These are phyloP conservation scores for Colletotrichum chrysophilum DNA, from an alignment of 2,329 filamentous ascomycete species.

Conservation along the genomic window DNA sequence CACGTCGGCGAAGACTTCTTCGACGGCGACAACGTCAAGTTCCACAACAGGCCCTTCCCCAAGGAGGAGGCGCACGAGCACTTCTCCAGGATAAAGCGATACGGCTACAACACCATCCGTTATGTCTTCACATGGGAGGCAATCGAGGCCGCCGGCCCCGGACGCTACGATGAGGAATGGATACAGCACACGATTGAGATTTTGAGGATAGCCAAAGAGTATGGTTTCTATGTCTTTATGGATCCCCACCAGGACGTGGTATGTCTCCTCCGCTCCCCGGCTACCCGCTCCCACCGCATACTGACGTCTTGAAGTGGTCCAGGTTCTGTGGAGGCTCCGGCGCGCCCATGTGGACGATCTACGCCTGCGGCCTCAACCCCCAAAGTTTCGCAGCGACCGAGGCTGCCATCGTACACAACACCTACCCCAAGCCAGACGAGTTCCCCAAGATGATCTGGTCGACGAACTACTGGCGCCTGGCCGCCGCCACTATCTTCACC, in stretches of 20 bases:
- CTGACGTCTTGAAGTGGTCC: slow-evolving; percentile 72
- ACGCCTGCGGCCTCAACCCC: slow-evolving; percentile 91
- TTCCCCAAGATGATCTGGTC: slow-evolving; percentile 99
- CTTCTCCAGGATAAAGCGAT: slow-evolving; percentile 84
- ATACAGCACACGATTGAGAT: slow-evolving; percentile 90
- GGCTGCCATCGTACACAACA: slow-evolving; percentile 94
- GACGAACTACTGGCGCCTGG: slow-evolving; percentile 91
- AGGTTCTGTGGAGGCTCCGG: slow-evolving; percentile 93
- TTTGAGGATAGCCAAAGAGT: slow-evolving; percentile 82
- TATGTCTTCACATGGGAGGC: slow-evolving; percentile 99
- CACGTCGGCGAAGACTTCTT: slow-evolving; percentile 83
- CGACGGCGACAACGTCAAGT: slow-evolving; percentile 89
- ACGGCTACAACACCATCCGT: slow-evolving; percentile 94
- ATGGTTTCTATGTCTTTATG: slow-evolving; percentile 97
- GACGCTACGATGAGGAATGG: slow-evolving; percentile 92
- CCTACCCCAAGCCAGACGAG: slow-evolving; percentile 80
- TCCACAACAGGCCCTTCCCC: slow-evolving; percentile 84
- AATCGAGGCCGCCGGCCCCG: slow-evolving; percentile 91
- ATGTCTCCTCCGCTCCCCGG: slow-evolving; percentile 39
- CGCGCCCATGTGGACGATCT: slow-evolving; percentile 96
- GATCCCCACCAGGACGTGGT: slow-evolving; percentile 98
- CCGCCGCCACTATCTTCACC: slow-evolving; percentile 89
- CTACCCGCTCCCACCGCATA: not conserved
- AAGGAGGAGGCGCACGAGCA: slow-evolving; percentile 84
- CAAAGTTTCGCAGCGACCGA: slow-evolving; percentile 84